Conservation (phyloP, 2,329 filamentous ascomycete genomes). For the Aspergillus texensis region DNA sequence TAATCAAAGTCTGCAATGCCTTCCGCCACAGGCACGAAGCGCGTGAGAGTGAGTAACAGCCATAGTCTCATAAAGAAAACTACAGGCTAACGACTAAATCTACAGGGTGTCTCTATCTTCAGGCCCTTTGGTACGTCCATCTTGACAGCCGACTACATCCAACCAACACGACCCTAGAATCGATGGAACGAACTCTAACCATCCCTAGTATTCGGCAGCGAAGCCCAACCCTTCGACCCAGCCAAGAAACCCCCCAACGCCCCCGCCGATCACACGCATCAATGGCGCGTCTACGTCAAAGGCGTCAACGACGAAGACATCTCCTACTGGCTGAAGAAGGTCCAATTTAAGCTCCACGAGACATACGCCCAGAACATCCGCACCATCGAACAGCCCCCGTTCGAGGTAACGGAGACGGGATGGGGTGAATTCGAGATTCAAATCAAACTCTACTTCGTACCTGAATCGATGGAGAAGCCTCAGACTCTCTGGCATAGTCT, state of each 20-base stretch:
- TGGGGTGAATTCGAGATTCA: constrained; percentile 99
- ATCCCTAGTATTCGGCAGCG: constrained; percentile 72
- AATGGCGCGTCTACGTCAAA: constrained; percentile 92
- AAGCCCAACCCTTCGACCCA: constrained; percentile 77
- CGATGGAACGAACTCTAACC: not conserved
- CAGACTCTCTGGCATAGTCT: constrained; percentile 94
- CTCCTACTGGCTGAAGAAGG: constrained; percentile 92
- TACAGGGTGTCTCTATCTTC: constrained; percentile 49
- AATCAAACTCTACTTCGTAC: constrained; percentile 89
- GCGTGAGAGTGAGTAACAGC: constrained; percentile 49
- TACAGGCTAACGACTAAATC: constrained; percentile 24
- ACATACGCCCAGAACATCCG: constrained; percentile 91
- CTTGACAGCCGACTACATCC: constrained; percentile 8
- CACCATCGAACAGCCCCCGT: constrained; percentile 79
- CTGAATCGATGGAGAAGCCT: constrained; percentile 86
- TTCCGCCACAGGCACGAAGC: constrained; percentile 57
- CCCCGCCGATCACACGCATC: constrained; percentile 91
- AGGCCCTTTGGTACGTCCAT: constrained; percentile 47
- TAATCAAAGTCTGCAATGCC: constrained; percentile 46
- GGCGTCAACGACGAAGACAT: constrained; percentile 88
- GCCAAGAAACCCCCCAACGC: constrained; percentile 73
- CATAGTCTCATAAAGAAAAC: not conserved
- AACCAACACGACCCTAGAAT: not conserved
- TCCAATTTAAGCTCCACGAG: constrained; percentile 97
- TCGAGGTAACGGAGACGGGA: constrained; percentile 86